Evolutionary conservation across 768 basidiomycete species (phyloP).

Genomic region (Mycena albidolilacea): DNA sequence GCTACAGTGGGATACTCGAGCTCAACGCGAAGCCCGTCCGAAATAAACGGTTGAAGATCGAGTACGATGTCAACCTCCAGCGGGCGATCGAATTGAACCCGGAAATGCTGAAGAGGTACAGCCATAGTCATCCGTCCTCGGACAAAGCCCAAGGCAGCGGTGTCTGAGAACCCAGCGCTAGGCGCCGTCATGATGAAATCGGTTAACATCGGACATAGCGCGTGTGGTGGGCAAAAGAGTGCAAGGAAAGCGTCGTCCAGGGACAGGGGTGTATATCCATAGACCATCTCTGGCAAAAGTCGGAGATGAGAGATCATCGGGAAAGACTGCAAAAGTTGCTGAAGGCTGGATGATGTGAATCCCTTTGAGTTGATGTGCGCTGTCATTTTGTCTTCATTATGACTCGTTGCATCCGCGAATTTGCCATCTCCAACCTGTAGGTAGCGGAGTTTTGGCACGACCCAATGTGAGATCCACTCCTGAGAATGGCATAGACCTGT

Average conservation of each 20-base stretch:
- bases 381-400: too few species aligned
- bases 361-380: too few species aligned
- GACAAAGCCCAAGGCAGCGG: not conserved
- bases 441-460: not conserved
- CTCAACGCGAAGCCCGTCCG: too few species aligned
- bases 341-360: not conserved
- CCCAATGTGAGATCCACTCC: not conserved
- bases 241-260: not conserved
- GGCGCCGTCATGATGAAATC: not conserved
- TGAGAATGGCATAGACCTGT: not conserved
- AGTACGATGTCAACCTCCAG: too few species aligned
- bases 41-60: too few species aligned
- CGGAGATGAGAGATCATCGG: not conserved
- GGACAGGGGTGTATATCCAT: not conserved
- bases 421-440: not conserved
- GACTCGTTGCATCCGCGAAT: not conserved
- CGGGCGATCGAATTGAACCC: too few species aligned
- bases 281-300: not conserved
- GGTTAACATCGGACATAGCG: not conserved
- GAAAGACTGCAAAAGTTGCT: not conserved
- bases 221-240: not conserved
- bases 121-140: too few species aligned
- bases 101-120: too few species aligned
- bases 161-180: slow-evolving; percentile 2
- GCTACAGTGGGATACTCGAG: too few species aligned